Conservation (phyloP, 2,329 filamentous ascomycete genomes). For the Pseudofabraea citricarpa region DNA sequence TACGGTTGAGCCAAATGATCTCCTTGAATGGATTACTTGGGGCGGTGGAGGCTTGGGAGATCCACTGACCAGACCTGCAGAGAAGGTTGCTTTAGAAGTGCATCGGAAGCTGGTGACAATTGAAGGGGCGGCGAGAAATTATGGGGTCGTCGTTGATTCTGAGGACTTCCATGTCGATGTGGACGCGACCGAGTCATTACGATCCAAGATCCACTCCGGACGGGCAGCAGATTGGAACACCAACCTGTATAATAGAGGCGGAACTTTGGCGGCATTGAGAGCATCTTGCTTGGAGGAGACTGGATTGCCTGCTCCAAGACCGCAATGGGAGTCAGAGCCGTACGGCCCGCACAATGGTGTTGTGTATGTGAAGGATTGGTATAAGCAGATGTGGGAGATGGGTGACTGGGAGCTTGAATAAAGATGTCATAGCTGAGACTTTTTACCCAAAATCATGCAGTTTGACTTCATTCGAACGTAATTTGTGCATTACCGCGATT, state of each 20-base stretch:
- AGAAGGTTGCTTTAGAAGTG: conserved; percentile 40
- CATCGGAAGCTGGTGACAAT: conserved; percentile 38
- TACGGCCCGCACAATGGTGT: conserved; percentile 41
- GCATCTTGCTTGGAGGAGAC: conserved; percentile 34
- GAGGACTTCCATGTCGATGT: conserved; percentile 31
- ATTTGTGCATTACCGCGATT: too few species aligned
- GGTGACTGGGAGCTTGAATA: conserved; percentile 20
- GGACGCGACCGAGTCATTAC: conserved; percentile 30
- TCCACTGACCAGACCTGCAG: conserved; percentile 36
- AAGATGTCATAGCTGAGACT: too few species aligned
- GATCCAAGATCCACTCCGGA: conserved; percentile 26
- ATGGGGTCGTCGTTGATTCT: conserved; percentile 39
- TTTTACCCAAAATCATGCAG: too few species aligned
- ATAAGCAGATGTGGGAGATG: conserved; percentile 29
- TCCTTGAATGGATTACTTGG: conserved; percentile 46
- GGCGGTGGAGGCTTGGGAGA: conserved; percentile 44
- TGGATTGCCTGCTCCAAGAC: conserved; percentile 33
- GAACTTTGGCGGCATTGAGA: conserved; percentile 33
- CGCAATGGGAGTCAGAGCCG: conserved; percentile 38
- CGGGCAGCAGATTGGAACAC: conserved; percentile 12
- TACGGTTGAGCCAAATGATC: conserved; percentile 38
- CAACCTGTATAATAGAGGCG: conserved; percentile 38
- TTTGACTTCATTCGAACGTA: too few species aligned
- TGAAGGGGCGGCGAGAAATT: conserved; percentile 35
- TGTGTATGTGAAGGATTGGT: conserved; percentile 40